Percentiles rank a stretch among this genome's conserved stretches.
Conservation (phyloP, 768 basidiomycete genomes). For the Crassisporium funariophilum region DNA sequence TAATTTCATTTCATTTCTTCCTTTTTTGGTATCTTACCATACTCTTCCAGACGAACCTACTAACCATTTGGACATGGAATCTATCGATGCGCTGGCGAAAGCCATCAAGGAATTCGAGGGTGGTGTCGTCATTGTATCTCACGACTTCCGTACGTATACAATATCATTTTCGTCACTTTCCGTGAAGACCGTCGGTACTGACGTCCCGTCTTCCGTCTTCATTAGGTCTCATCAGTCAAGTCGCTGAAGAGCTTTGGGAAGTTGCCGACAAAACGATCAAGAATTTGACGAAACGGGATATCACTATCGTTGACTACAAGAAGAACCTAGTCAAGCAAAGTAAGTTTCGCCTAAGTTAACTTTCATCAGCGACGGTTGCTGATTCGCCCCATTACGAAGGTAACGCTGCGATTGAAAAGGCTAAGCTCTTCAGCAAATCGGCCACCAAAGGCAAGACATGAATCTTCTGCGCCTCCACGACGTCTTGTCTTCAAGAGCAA, state of each 20-base stretch:
- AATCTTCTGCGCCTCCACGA: too few relatives aligned
- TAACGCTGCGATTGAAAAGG: constrained; percentile 87
- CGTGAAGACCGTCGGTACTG: too few relatives aligned
- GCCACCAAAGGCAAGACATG: constrained; percentile 70
- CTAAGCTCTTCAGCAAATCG: constrained; percentile 89
- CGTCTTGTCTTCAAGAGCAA: too few relatives aligned
- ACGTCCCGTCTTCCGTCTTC: constrained; percentile 1
- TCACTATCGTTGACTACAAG: constrained; percentile 94
- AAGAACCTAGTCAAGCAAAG: constrained; percentile 79
- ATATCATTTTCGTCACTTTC: neutral
- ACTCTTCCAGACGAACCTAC: constrained; percentile 79
- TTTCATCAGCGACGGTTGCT: neutral
- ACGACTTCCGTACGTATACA: constrained; percentile 88
- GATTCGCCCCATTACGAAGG: constrained; percentile 41
- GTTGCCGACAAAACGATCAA: constrained; percentile 92
- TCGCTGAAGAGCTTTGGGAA: constrained; percentile 99
- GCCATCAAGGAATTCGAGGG: constrained; percentile 98
- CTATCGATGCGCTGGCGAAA: constrained; percentile 92
- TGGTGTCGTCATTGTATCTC: constrained; percentile 98
- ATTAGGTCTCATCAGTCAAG: constrained; percentile 90
- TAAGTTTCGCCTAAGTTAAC: constrained; percentile 36
- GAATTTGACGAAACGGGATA: constrained; percentile 89
- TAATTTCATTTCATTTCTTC: constrained; percentile 24
- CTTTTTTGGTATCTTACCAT: too few relatives aligned
- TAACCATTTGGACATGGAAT: constrained; percentile 97